These are phyloP conservation scores for Lactarius hengduanensis DNA, from an alignment of 768 basidiomycete species.

Conservation along the genomic window DNA sequence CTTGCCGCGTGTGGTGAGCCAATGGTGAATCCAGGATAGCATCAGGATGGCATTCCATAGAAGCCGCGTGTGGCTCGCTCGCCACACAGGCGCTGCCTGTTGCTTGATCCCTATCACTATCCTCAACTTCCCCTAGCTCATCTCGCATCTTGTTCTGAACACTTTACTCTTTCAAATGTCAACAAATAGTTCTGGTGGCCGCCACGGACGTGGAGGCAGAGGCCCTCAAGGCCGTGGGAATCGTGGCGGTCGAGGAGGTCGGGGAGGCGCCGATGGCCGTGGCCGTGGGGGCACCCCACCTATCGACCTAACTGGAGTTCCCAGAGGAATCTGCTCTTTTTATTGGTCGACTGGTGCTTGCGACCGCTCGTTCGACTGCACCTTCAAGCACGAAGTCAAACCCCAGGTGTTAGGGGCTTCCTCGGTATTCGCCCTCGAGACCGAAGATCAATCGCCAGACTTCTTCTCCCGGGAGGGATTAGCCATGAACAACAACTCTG, in stretches of 20 bases:
- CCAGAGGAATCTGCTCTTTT: slow-evolving; percentile 33
- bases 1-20: too few species aligned
- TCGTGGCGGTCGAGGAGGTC: slow-evolving; percentile 26
- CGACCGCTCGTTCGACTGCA: slow-evolving; percentile 32
- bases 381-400: slow-evolving; percentile 31
- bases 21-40: too few species aligned
- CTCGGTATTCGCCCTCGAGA: neutral
- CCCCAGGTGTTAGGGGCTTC: slow-evolving; percentile 6
- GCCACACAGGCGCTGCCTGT: too few species aligned
- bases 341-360: slow-evolving; percentile 36
- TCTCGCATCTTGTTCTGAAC: neutral
- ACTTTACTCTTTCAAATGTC: slow-evolving; percentile 9
- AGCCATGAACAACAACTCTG: slow-evolving; percentile 27
- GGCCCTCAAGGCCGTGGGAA: slow-evolving; percentile 5
- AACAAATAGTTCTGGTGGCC: neutral
- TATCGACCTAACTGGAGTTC: slow-evolving; percentile 19
- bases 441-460: slow-evolving; percentile 23
- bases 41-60: too few species aligned
- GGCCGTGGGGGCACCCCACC: slow-evolving; percentile 14
- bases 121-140: too few species aligned
- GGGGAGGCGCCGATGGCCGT: slow-evolving; percentile 26
- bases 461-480: slow-evolving; percentile 31
- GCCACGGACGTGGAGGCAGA: slow-evolving; percentile 10
- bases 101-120: too few species aligned
- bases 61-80: too few species aligned